These are phyloP conservation scores for Teunomyces atbi DNA, from an alignment of 805 yeast species.

Conservation along the genomic window DNA sequence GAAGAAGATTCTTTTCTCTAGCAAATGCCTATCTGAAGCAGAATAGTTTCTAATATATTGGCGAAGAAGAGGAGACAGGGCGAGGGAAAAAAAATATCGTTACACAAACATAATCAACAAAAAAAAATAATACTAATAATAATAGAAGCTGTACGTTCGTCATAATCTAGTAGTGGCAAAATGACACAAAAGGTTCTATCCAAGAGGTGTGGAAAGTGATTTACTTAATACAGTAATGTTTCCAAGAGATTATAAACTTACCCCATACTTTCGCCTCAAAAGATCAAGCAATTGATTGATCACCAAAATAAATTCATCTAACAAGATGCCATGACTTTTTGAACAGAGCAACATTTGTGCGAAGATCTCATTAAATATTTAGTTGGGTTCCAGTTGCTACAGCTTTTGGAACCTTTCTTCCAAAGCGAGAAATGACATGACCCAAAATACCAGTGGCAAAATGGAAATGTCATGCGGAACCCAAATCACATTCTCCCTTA, in stretches of 20 bases:
- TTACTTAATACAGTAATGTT: neutral
- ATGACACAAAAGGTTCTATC: neutral
- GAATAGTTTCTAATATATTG: neutral
- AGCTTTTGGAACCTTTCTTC: neutral
- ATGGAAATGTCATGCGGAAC: neutral
- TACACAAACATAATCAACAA: slow-evolving; percentile 1
- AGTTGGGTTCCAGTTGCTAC: neutral
- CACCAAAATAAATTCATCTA: neutral
- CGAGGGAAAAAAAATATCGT: slow-evolving; percentile 1
- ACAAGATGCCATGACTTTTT: neutral
- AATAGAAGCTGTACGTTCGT: neutral
- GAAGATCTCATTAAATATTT: neutral
- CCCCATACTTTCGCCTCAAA: neutral
- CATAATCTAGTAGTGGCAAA: neutral
- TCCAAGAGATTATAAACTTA: neutral
- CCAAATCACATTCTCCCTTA: neutral
- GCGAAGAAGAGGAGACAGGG: slow-evolving; percentile 2
- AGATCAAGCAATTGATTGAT: too few species aligned
- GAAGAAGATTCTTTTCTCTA: neutral
- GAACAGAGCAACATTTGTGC: neutral
- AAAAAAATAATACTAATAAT: neutral
- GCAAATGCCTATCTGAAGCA: neutral
- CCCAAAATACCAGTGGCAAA: neutral
- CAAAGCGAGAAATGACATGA: neutral
- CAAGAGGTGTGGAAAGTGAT: neutral